Evolutionary conservation across 1,139 yeast genomes (phyloP).

Genomic region (Yamadazyma triangularis): DNA sequence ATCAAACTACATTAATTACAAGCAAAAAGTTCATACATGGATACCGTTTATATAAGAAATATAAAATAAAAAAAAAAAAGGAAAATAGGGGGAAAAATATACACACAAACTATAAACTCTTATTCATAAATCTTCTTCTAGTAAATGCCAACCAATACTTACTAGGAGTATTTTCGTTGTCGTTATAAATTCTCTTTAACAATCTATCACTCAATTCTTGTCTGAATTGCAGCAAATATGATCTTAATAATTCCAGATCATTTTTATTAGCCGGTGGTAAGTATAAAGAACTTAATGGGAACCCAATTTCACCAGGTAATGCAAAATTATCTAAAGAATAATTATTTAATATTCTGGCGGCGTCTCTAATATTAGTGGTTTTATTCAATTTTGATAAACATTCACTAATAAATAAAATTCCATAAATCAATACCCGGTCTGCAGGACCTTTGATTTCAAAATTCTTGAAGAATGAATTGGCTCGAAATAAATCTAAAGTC

Average conservation of each 20-base stretch:
- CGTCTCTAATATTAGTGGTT: constrained; percentile 53
- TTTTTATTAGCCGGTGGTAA: constrained; percentile 68
- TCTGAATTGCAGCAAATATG: constrained; percentile 85
- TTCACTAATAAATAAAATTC: constrained; percentile 86
- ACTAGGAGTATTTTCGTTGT: constrained; percentile 51
- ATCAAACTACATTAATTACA: constrained; percentile 23
- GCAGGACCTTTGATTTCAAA: constrained; percentile 96
- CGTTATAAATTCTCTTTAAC: constrained; percentile 65
- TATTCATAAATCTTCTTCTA: constrained; percentile 92
- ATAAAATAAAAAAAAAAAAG: background rate
- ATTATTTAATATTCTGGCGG: constrained; percentile 70
- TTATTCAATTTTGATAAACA: constrained; percentile 63
- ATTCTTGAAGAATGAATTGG: constrained; percentile 93
- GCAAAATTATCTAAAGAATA: constrained; percentile 84
- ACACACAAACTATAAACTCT: constrained; percentile 44
- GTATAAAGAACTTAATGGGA: constrained; percentile 85
- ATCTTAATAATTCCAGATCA: constrained; percentile 75
- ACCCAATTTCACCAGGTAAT: constrained; percentile 92
- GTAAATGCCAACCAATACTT: constrained; percentile 96
- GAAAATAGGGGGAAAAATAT: background rate
- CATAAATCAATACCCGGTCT: constrained; percentile 91
- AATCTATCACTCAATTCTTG: constrained; percentile 87
- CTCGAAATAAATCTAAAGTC: constrained; percentile 83
- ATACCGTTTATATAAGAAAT: constrained; percentile 10
- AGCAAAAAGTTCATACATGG: constrained; percentile 20